Conservation (phyloP, 768 basidiomycete genomes). For the Asterophora parasitica region DNA sequence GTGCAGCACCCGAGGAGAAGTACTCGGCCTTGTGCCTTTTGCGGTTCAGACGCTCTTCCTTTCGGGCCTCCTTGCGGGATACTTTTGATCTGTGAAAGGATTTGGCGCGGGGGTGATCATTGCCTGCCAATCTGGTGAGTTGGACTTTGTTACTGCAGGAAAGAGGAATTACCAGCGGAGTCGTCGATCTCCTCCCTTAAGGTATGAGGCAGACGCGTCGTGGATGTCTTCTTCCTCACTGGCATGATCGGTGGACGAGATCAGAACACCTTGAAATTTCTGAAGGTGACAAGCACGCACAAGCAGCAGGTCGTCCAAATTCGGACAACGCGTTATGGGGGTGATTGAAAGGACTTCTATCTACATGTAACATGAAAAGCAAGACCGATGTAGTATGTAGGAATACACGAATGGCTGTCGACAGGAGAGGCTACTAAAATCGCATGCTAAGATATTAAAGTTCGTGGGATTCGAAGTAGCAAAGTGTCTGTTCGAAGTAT, state of each 20-base stretch:
- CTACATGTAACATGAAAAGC: too few species aligned
- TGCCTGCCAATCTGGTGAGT: constrained; percentile 10
- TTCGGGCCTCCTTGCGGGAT: constrained; percentile 61
- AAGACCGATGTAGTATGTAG: too few species aligned
- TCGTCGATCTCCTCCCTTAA: constrained; percentile 27
- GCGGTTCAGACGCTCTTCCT: constrained; percentile 50
- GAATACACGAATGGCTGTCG: background rate
- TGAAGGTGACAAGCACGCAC: background rate
- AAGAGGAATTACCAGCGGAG: constrained; percentile 12
- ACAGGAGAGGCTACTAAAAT: background rate
- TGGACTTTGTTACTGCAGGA: too few species aligned
- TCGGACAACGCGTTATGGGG: too few species aligned
- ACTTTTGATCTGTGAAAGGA: constrained; percentile 18
- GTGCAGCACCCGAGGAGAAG: constrained; percentile 33
- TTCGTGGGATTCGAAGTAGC: background rate
- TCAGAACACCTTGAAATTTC: background rate
- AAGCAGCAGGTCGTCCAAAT: too few species aligned
- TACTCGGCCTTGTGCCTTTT: constrained; percentile 63
- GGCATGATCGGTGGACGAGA: constrained; percentile 38
- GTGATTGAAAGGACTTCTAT: too few species aligned
- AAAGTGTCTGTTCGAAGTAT: background rate
- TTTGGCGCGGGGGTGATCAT: constrained; percentile 17
- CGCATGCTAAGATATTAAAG: background rate
- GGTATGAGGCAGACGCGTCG: constrained; percentile 32
- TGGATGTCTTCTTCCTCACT: constrained; percentile 31